Conservation (phyloP, 2,329 filamentous ascomycete genomes). For the Dryadomyces sulphureus region DNA sequence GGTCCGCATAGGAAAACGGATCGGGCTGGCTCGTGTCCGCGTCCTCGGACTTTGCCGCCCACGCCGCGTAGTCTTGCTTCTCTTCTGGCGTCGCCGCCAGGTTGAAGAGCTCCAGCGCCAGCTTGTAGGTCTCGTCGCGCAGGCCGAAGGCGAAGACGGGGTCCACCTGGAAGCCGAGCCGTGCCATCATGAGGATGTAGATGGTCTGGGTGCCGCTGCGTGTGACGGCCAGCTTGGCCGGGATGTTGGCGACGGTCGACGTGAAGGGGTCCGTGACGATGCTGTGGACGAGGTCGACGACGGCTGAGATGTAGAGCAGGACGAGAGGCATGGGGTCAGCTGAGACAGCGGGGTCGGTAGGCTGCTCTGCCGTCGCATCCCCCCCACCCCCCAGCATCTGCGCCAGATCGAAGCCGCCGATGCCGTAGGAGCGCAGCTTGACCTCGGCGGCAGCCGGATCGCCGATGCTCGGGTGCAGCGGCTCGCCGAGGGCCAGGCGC, state of each 20-base stretch:
- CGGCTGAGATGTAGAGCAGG: conserved; percentile 31
- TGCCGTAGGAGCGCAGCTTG: conserved; percentile 6
- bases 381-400: background rate
- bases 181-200: conserved; percentile 64
- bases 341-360: background rate
- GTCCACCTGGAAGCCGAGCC: conserved; percentile 64
- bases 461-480: conserved; percentile 3
- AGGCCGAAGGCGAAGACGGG: conserved; percentile 41
- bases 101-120: conserved; percentile 71
- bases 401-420: conserved; percentile 7
- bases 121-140: conserved; percentile 56
- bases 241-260: conserved; percentile 40
- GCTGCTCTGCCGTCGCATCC: background rate
- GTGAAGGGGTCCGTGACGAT: conserved; percentile 34
- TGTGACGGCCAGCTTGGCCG: conserved; percentile 54
- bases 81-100: conserved; percentile 65
- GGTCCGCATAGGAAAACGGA: conserved; percentile 5
- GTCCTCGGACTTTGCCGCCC: conserved; percentile 12
- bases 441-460: background rate
- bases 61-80: conserved; percentile 20
- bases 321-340: conserved; percentile 15
- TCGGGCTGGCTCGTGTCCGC: background rate
- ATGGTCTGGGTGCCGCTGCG: conserved; percentile 59
- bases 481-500: conserved; percentile 3
- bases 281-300: conserved; percentile 33